Percentiles rank a stretch among this genome's conserved stretches.
These are phyloP conservation scores for Rachicladosporium sp. DNA, from an alignment of 2,329 filamentous ascomycete species.

Conservation along the genomic window DNA sequence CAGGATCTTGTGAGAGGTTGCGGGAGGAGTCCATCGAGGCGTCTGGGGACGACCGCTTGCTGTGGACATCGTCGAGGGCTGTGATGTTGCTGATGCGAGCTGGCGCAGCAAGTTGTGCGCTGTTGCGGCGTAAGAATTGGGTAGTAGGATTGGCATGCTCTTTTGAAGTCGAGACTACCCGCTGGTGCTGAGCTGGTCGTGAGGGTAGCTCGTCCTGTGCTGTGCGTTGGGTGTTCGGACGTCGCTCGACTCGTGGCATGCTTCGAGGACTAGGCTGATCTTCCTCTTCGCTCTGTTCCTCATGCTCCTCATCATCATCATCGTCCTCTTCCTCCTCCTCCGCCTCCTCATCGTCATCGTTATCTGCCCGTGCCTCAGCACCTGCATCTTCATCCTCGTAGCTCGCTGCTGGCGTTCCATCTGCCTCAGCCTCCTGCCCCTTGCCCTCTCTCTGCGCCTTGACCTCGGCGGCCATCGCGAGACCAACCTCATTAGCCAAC, in stretches of 20 bases:
- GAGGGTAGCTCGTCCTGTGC: constrained; percentile 2
- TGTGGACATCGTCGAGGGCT: constrained; percentile 19
- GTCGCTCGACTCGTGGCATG: background rate
- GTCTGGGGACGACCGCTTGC: constrained; percentile 16
- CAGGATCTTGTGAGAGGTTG: constrained; percentile 11
- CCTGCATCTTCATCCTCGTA: background rate
- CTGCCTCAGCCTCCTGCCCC: background rate
- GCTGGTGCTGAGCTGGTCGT: background rate
- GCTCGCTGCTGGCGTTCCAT: background rate
- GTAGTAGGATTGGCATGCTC: constrained; percentile 17
- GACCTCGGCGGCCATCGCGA: background rate
- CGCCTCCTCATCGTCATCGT: constrained; percentile 2
- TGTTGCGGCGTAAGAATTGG: constrained; percentile 14
- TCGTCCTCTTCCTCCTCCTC: constrained; percentile 1
- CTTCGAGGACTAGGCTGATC: constrained; percentile 5
- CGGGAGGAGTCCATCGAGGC: constrained; percentile 16
- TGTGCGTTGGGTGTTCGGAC: constrained; percentile 2
- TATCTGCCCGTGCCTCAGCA: background rate
- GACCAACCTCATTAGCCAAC: background rate
- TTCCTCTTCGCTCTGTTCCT: constrained; percentile 9
- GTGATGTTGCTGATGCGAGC: constrained; percentile 21
- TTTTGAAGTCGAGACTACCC: constrained; percentile 5
- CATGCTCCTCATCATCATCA: constrained; percentile 2
- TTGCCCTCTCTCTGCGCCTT: background rate
- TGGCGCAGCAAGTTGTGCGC: constrained; percentile 15